Base-by-base conservation (phyloP, 2,329 filamentous ascomycete genomes). In the Hypoxylon sp. region DNA sequence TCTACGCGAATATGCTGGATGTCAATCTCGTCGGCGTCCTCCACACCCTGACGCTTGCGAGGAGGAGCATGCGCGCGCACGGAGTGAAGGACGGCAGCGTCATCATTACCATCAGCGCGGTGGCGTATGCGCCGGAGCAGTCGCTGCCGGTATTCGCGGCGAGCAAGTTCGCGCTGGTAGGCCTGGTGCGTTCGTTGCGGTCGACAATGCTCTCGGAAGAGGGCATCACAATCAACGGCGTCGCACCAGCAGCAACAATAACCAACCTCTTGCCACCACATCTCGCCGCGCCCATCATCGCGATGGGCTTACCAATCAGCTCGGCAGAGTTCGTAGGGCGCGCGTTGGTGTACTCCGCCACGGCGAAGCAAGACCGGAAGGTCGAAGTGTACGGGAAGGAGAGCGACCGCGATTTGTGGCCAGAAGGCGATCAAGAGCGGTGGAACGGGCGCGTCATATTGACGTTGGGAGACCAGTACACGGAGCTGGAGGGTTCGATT, bases 301-400 rank as follows among this genome's bases (percentile, higher is more conserved):
- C 70, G 0, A 71, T 70, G 2, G 79, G 78, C 0, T 56, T 78
- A 2, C 80, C 79, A 0, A 73, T 81, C 8, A 79, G 79, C 69
- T 67, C 65, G 2, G 73, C 80, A 0, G 62, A 78, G 8, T 71
- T 73, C 57, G 80, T 81, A 0, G 81, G 76, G 0, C 70, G 78
- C 2, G 80, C 80, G 1, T 32, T 82, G 0, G 79, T 78, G 4
- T 79, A 79, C 63, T 79, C 81, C 3, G 81, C 81, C 1, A 74
- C 73, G 1, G 81, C 80, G 1, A 66, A 17, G 11, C 76, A 82
- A 68, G 10, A 52, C 3, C 56, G 71, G 4, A 62, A 59, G 5
- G 81, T 82, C 4, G 76, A 81, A 47, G 37, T 59, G 0, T 82
- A 82, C 61, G 80, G 80, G 0, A 79, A 76, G 55, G 80, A 82